Conservation (phyloP, 495 filamentous ascomycete species). For the Penicillium manginii region DNA sequence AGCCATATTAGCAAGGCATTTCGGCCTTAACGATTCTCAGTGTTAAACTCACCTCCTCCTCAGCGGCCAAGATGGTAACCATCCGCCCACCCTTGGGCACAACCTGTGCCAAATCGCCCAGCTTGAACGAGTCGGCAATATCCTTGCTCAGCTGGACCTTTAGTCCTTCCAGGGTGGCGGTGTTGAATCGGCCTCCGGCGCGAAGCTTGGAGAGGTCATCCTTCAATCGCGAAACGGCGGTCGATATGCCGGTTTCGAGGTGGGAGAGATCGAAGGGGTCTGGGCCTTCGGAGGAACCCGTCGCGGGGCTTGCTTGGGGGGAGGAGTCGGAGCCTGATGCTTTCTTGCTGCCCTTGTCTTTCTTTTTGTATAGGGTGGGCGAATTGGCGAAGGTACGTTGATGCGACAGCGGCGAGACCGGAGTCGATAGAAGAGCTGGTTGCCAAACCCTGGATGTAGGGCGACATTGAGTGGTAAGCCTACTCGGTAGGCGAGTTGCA, state of each 20-base stretch:
- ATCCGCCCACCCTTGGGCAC: constrained; percentile 71
- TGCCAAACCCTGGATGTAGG: background rate
- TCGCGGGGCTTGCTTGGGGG: constrained; percentile 20
- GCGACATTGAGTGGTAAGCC: background rate
- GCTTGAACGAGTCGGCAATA: constrained; percentile 47
- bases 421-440: background rate
- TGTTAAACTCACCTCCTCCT: constrained; percentile 57
- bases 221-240: constrained; percentile 58
- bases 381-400: constrained; percentile 31
- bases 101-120: constrained; percentile 77
- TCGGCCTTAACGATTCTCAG: no score
- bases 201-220: constrained; percentile 69
- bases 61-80: constrained; percentile 66
- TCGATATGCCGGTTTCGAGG: constrained; percentile 62
- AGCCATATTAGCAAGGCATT: background rate
- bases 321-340: constrained; percentile 11
- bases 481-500: constrained; percentile 9
- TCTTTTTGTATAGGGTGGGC: constrained; percentile 40
- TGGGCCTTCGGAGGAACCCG: constrained; percentile 53
- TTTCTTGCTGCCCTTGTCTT: constrained; percentile 37
- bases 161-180: constrained; percentile 65
- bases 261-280: constrained; percentile 72
- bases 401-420: background rate
- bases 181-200: constrained; percentile 69
- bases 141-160: constrained; percentile 62